Evolutionary conservation across 139 green algal species (phyloP), one percentile per base, ranked within the genome.

Genomic region (Auxenochlorella pyrenoidosa): DNA sequence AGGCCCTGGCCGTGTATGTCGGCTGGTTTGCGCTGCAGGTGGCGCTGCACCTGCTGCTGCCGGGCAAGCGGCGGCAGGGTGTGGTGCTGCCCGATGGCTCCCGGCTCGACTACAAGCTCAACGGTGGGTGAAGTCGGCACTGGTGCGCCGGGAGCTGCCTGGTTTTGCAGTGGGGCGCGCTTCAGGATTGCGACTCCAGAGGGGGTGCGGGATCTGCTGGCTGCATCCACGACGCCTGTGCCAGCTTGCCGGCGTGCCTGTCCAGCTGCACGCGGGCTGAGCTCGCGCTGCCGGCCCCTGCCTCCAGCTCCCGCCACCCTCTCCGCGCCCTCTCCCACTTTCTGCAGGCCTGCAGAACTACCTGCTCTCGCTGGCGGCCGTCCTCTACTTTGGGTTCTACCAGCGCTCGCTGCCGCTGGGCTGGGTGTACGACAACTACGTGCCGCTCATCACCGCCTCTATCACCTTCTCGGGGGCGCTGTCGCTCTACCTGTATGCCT

Each of bases 21-120:
- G 94, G 58, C 22, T 98, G 94, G 95, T 89, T 97, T 19, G 79
- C 86, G 18, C 79, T 92, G 12, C 88, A 97, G 41, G 79, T 90
- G 6, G n/a, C 85, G 13, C 90, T 98, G 43, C 96, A 99, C 90
- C 60, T 97, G 21, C 5, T 96, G 36, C 89, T 98, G 28, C 96
- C 96, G 13, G 95, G 95, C 4, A 59, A 93, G 63, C n/a, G 36
- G 6, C 84, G 51, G 0, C n/a, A 95, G 76, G 96, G 96, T 1
- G 91, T 93, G 36, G 21, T 88, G 38, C 90, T 98, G 71, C 72
- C 89, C 1, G 87, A 96, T 80, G 93, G 92, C 13, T 79, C 73
- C 12, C 88, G 90, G 3, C 92, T 98, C 0, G 92, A 70, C 0
- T 99, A 99, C 92, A 97, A 97, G 76, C 88, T 98, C 6, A 98